Conservation (phyloP, 2,329 filamentous ascomycete genomes). For the Lasiodiplodia sp. region DNA sequence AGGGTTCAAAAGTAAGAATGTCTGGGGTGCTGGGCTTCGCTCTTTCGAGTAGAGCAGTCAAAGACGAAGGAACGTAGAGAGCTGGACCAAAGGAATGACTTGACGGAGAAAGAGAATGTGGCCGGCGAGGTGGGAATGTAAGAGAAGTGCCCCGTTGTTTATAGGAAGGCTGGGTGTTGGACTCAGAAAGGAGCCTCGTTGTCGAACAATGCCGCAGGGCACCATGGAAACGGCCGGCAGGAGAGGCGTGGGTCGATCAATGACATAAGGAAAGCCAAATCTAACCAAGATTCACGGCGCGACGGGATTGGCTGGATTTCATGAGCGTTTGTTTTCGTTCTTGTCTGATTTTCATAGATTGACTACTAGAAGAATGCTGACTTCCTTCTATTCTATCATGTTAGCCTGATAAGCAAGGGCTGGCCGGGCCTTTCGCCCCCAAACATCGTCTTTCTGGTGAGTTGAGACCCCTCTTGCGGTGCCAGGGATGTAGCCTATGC, state of each 20-base stretch:
- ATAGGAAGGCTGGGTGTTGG: constrained; percentile 30
- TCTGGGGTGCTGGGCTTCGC: constrained; percentile 41
- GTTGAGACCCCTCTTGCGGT: constrained; percentile 36
- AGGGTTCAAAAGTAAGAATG: constrained; percentile 48
- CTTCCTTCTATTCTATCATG: constrained; percentile 33
- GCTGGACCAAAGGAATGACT: constrained; percentile 55
- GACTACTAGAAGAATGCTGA: constrained; percentile 32
- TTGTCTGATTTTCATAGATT: constrained; percentile 31
- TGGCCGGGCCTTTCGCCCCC: constrained; percentile 38
- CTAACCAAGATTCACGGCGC: constrained; percentile 27
- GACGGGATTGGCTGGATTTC: constrained; percentile 29
- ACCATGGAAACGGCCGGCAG: constrained; percentile 31
- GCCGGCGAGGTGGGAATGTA: constrained; percentile 44
- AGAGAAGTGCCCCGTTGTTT: constrained; percentile 33
- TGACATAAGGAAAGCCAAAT: constrained; percentile 30
- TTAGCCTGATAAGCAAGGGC: constrained; percentile 50
- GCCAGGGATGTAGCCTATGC: constrained; percentile 41
- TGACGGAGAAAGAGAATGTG: constrained; percentile 41
- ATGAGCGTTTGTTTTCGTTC: constrained; percentile 29
- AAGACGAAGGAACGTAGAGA: constrained; percentile 51
- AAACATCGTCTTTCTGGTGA: constrained; percentile 46
- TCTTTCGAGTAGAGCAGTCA: constrained; percentile 34
- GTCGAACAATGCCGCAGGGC: constrained; percentile 28
- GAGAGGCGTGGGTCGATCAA: constrained; percentile 30
- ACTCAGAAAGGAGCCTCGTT: constrained; percentile 30